These are phyloP conservation scores for Hibiscus tridactylites DNA, from an alignment of 345 rosid genomes.

Conservation along the genomic window DNA sequence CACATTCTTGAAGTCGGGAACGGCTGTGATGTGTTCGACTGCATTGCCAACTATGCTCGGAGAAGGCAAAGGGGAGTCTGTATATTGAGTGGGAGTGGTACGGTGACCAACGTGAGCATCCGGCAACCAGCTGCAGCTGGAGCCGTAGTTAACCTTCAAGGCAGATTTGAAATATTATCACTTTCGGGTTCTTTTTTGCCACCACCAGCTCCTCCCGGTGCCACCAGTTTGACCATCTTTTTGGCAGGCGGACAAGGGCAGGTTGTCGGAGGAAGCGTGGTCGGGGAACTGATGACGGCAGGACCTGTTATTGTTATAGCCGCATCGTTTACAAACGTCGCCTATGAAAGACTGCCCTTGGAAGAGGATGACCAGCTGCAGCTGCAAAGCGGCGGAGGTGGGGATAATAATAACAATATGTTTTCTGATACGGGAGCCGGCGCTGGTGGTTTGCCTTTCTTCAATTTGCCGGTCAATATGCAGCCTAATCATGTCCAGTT, in stretches of 20 bases:
- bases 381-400: constrained; percentile 41
- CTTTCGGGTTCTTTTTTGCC: constrained; percentile 88
- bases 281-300: constrained; percentile 83
- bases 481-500: constrained; percentile 49
- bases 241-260: constrained; percentile 90
- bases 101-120: constrained; percentile 83
- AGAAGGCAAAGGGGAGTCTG: constrained; percentile 91
- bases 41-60: constrained; percentile 81
- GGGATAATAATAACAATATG: constrained; percentile 29
- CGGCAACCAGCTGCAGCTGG: constrained; percentile 85
- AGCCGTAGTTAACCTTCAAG: constrained; percentile 67
- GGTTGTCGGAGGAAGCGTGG: constrained; percentile 90
- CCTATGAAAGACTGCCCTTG: constrained; percentile 85
- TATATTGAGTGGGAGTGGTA: constrained; percentile 75
- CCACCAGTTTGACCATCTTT: constrained; percentile 79
- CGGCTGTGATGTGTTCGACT: constrained; percentile 86
- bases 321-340: constrained; percentile 84
- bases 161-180: constrained; percentile 89
- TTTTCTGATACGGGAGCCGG: constrained; percentile 38
- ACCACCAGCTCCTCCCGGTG: constrained; percentile 94
- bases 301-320: constrained; percentile 95
- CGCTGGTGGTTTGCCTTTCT: constrained; percentile 75
- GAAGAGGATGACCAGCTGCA: constrained; percentile 79
- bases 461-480: constrained; percentile 76
- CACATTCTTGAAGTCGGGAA: constrained; percentile 90